Percentiles rank a stretch among this genome's conserved stretches.
Evolutionary conservation across 208 protist genomes (phyloP).

Genomic region (Acanthamoeba castellanii): DNA sequence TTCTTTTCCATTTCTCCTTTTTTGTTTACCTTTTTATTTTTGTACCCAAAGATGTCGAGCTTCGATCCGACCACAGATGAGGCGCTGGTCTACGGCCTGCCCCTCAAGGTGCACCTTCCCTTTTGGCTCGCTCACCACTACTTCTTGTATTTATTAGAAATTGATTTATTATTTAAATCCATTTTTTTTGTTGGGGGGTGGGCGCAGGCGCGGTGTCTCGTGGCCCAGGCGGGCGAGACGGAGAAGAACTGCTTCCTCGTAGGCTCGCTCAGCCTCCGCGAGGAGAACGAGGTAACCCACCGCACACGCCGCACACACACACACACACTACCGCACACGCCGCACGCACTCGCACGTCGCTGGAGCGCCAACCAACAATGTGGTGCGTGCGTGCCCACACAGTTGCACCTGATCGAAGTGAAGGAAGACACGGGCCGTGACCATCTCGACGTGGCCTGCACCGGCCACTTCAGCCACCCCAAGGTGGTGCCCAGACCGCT

Average conservation of each 20-base stretch:
- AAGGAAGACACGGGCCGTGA: conserved; percentile 17
- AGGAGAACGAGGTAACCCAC: conserved; percentile 62
- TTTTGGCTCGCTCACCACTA: neutral
- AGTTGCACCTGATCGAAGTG: conserved; percentile 56
- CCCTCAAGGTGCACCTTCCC: neutral
- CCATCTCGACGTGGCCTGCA: neutral
- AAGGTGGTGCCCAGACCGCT: neutral
- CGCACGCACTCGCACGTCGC: no score
- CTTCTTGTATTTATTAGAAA: neutral
- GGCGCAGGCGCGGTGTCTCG: conserved; percentile 10
- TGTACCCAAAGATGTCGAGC: neutral
- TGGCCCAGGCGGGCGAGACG: conserved; percentile 43
- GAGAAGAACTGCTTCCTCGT: conserved; percentile 65
- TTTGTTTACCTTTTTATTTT: neutral
- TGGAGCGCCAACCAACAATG: neutral
- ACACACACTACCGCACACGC: neutral
- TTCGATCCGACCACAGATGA: neutral
- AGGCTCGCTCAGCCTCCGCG: conserved; percentile 25
- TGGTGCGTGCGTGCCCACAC: neutral
- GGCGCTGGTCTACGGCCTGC: conserved; percentile 32
- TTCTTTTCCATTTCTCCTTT: neutral
- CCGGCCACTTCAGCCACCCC: conserved; percentile 4
- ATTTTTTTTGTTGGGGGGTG: neutral
- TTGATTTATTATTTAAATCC: neutral
- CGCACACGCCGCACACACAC: neutral